Conservation (phyloP, 108 stramenopile genomes). For the Nitzschia putrida region DNA sequence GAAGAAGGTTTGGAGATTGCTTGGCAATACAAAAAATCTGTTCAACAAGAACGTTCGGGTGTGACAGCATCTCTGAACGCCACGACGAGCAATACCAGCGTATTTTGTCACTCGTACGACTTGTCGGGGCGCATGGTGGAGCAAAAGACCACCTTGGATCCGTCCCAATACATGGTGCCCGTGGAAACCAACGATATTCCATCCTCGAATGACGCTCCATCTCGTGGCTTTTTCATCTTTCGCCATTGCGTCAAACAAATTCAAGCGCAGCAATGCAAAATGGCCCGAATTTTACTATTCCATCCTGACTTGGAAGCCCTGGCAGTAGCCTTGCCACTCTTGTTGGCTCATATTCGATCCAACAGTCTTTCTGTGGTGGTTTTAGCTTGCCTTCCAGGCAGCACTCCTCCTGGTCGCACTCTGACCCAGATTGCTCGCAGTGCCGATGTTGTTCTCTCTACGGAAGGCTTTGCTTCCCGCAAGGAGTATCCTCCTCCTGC, state of each 20-base stretch:
- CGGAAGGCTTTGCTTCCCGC: conserved; percentile 58
- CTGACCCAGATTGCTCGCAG: conserved; percentile 20
- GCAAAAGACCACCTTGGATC: conserved; percentile 32
- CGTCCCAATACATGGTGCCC: background rate
- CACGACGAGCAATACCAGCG: conserved; percentile 20
- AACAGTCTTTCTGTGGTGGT: conserved; percentile 69
- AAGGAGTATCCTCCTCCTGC: conserved; percentile 66
- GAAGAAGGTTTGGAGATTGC: conserved; percentile 76
- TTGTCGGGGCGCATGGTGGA: conserved; percentile 63
- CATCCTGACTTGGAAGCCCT: conserved; percentile 46
- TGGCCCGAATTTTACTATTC: conserved; percentile 66
- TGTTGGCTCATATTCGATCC: conserved; percentile 65
- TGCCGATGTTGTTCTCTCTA: conserved; percentile 51
- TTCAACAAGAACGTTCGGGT: conserved; percentile 66
- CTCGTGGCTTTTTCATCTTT: conserved; percentile 13
- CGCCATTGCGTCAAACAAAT: conserved; percentile 28
- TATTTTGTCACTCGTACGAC: conserved; percentile 84
- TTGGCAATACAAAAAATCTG: conserved; percentile 83
- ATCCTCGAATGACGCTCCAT: background rate
- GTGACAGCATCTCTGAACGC: conserved; percentile 15
- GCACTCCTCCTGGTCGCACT: conserved; percentile 1
- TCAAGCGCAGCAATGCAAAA: conserved; percentile 33
- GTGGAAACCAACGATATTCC: background rate
- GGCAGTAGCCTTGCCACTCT: conserved; percentile 61
- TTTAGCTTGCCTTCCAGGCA: conserved; percentile 53